phyloP scores from a whole-genome alignment of 1,284 basidiomycete species.

The Ceratobasidium theobromae region DNA sequence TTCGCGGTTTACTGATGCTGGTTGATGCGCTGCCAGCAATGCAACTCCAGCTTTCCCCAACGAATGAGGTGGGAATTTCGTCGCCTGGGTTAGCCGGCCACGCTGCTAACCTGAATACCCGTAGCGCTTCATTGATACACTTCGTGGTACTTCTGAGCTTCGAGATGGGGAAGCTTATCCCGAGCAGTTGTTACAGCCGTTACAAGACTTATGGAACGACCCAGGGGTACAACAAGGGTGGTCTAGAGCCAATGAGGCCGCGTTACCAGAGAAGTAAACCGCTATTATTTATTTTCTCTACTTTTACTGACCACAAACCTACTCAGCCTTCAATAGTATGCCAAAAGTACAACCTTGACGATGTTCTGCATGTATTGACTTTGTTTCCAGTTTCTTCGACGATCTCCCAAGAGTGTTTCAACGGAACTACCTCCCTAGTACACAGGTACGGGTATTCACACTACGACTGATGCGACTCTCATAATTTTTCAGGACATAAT shows the following conservation, averaged over 20 bases:
- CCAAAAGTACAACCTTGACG: background rate
- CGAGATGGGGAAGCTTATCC: constrained; percentile 82
- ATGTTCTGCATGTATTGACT: background rate
- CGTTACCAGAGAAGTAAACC: constrained; percentile 83
- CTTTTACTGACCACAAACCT: constrained; percentile 10
- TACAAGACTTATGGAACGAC: constrained; percentile 79
- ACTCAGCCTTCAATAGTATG: constrained; percentile 34
- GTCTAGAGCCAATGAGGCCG: constrained; percentile 78
- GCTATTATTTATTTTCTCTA: background rate
- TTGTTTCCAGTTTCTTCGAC: constrained; percentile 59
- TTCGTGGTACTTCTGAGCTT: constrained; percentile 71
- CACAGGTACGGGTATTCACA: constrained; percentile 50
- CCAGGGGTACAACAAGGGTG: constrained; percentile 71
- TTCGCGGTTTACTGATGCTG: constrained; percentile 77
- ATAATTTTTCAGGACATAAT: constrained; percentile 64
- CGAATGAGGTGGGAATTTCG: constrained; percentile 49
- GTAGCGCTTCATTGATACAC: constrained; percentile 50
- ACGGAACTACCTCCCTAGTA: constrained; percentile 67
- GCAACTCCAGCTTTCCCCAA: constrained; percentile 67
- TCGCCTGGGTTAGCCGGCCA: background rate
- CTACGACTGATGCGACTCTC: background rate
- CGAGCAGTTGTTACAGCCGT: constrained; percentile 58
- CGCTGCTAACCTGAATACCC: background rate
- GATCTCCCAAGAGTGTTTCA: constrained; percentile 80
- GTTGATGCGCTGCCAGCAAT: constrained; percentile 90